A percentile compares a stretch with the other conserved stretches of the same genome.
phyloP scores from a whole-genome alignment of 257 asterid genomes.

The Solanum pennellii region DNA sequence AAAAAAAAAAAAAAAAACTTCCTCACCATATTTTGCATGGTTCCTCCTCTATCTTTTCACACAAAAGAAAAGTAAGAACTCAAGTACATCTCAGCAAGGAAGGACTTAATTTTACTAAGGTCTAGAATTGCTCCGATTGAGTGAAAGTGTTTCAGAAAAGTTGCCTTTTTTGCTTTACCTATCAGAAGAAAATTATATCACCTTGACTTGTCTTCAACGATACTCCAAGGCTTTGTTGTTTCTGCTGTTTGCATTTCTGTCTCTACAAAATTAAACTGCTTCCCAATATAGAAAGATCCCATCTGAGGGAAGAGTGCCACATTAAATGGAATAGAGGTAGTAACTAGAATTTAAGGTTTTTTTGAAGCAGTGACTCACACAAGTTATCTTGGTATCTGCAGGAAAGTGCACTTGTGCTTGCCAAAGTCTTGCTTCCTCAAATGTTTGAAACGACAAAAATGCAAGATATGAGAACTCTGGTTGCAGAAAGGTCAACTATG shows the following conservation, averaged over 20 bases:
- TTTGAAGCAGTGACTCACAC: not conserved
- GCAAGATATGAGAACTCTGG: slow-evolving; percentile 73
- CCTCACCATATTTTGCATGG: not conserved
- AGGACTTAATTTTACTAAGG: not conserved
- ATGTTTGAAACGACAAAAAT: slow-evolving; percentile 59
- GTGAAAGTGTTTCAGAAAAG: not conserved
- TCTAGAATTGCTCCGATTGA: not conserved
- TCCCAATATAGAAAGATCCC: not conserved
- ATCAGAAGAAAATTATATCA: not conserved
- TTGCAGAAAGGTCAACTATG: slow-evolving; percentile 65
- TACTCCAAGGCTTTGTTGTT: not conserved
- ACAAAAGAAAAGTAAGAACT: not conserved
- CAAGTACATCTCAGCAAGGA: not conserved
- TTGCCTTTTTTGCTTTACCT: not conserved
- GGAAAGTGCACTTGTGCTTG: slow-evolving; percentile 75
- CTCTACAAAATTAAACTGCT: not conserved
- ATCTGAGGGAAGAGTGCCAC: not conserved
- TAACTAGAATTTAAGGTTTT: not conserved
- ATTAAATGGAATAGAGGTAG: not conserved
- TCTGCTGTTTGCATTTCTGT: not conserved
- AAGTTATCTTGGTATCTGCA: slow-evolving; percentile 19
- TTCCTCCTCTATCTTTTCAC: not conserved
- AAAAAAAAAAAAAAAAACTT: too few species aligned
- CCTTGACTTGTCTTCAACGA: not conserved
- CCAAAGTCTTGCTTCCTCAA: slow-evolving; percentile 77